A percentile compares a stretch with the other conserved stretches of the same genome.
Evolutionary conservation across 164 flowering plant species (phyloP).

Genomic region (Annona cherimola): DNA sequence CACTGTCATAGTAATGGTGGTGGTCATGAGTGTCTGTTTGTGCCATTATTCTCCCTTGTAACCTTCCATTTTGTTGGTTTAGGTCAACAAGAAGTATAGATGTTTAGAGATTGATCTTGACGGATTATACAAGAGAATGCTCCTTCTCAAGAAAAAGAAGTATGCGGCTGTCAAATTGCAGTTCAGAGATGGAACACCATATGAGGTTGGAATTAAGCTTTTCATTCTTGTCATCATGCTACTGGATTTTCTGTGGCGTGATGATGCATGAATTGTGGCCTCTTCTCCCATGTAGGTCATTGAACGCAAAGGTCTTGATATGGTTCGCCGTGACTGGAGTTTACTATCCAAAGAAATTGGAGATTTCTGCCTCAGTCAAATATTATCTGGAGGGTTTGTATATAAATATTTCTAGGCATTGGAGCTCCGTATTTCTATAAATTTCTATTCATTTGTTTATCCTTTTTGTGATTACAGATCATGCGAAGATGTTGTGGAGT

Average conservation of each 20-base stretch:
- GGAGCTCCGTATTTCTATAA: background rate
- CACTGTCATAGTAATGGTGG: background rate
- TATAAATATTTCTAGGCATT: background rate
- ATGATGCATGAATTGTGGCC: background rate
- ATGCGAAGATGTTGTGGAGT: slow-evolving; percentile 92
- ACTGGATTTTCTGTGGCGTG: slow-evolving; percentile 1
- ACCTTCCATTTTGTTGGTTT: background rate
- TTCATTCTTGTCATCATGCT: background rate
- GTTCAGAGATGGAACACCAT: slow-evolving; percentile 63
- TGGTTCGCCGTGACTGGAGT: slow-evolving; percentile 99
- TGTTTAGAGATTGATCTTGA: slow-evolving; percentile 94
- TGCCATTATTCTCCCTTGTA: background rate
- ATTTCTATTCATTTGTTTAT: background rate
- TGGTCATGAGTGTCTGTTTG: background rate
- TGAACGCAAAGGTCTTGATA: slow-evolving; percentile 98
- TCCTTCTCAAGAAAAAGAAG: slow-evolving; percentile 96
- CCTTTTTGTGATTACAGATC: slow-evolving; percentile 48
- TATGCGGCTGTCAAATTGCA: slow-evolving; percentile 95
- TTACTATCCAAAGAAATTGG: slow-evolving; percentile 88
- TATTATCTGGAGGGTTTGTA: slow-evolving; percentile 86
- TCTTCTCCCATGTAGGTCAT: slow-evolving; percentile 47
- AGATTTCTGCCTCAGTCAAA: slow-evolving; percentile 82
- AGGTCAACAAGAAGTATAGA: slow-evolving; percentile 93
- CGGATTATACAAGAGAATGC: slow-evolving; percentile 97
- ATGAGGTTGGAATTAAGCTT: slow-evolving; percentile 49